Evolutionary conservation across 2,329 filamentous ascomycete species (phyloP), one percentile per base, ranked within the genome.

Genomic region (Fusarium ramigenum): DNA sequence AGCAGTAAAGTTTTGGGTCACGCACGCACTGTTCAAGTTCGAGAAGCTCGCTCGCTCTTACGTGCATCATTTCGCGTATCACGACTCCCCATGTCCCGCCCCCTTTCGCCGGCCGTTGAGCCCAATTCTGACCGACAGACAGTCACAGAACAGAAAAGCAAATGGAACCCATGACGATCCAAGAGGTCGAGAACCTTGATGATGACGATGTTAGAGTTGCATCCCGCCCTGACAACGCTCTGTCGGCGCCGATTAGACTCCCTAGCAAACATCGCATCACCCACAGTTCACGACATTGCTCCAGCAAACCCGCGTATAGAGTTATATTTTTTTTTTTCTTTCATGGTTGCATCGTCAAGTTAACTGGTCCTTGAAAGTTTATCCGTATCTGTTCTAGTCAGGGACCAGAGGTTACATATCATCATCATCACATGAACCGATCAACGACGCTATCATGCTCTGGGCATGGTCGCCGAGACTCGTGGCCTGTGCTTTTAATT

Each of bases 31-130:
- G 42, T 60, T n/a, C 28, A 37, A 46, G 46, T 71, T 71, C 62
- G 62, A 71, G 68, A 71, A 63, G 68, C 69, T 68, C 53, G 34
- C 44, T 63, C 63, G 32, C 32, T 68, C 52, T 71, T 67, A 62
- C 65, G 43, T 68, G 69, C 69, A 71, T 71, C 69, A 71, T 71
- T 72, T 72, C 69, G 69, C 63, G 69, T 72, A 72, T 72, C 69
- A 72, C 53, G 53, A 68, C 52, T 50, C 58, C 58, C 46, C 49
- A 67, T 50, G 37, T 42, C 43, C 63, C 63, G 57, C 57, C 69
- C 67, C 69, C 63, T 69, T 72, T 72, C 60, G 53, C 34, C 37
- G 47, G 47, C 28, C 37, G 47, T 60, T 40, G 30, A 30, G 30
- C 9, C 30, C 36, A 21, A 21, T 19, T 44, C 18, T 49, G 28